phyloP scores from a whole-genome alignment of 2,329 filamentous ascomycete genomes.

The Diaporthe nobilis region DNA sequence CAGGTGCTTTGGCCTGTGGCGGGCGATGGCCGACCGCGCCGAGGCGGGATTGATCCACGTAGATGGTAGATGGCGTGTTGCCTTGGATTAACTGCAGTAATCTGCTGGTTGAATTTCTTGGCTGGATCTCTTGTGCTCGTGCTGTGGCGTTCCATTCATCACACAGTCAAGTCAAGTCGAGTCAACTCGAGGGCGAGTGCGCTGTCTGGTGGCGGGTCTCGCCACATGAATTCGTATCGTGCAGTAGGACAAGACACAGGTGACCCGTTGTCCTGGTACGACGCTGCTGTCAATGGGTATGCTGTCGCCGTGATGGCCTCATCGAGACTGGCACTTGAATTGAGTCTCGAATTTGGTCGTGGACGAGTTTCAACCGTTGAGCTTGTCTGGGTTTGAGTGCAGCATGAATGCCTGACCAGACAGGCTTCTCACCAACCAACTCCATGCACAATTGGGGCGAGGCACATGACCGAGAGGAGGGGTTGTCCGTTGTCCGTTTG shows the following conservation, averaged over 20 bases:
- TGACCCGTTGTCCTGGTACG: conserved; percentile 11
- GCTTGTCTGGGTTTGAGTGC: not conserved
- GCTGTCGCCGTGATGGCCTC: not conserved
- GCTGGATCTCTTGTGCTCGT: not conserved
- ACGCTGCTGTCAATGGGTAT: not conserved
- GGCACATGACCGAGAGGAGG: not conserved
- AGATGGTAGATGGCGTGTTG: not conserved
- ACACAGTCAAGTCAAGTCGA: not conserved
- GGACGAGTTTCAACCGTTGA: conserved; percentile 15
- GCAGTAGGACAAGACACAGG: conserved; percentile 4
- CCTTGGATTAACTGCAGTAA: not conserved
- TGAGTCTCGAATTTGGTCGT: not conserved
- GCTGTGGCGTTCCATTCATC: not conserved
- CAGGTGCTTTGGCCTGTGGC: conserved; percentile 7
- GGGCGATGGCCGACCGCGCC: not conserved
- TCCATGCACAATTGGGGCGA: not conserved
- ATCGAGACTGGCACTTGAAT: not conserved
- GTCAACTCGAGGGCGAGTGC: not conserved
- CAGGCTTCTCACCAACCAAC: not conserved
- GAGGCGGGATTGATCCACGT: not conserved
- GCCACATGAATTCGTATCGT: conserved; percentile 2
- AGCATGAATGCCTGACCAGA: not conserved
- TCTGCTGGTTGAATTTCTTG: not conserved
- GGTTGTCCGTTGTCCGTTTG: not conserved
- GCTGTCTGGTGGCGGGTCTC: not conserved